Evolutionary conservation across 169 alveolate species (phyloP).

Genomic region (Eimeria sp.): DNA sequence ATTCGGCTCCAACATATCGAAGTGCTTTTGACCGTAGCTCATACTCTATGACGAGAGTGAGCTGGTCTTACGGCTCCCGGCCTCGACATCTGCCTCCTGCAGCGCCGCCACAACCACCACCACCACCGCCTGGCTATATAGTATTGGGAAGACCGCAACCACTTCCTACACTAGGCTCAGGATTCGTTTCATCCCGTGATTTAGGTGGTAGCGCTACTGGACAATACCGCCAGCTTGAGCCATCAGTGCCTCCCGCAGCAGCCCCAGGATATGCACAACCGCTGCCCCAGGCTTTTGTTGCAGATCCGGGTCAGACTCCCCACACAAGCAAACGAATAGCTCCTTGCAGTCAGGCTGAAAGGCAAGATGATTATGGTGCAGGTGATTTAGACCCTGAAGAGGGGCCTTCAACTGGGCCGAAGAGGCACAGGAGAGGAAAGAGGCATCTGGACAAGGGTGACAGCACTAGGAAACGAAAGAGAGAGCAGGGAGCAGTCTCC

Average conservation of each 20-base stretch:
- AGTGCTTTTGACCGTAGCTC: not conserved
- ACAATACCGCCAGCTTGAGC: not conserved
- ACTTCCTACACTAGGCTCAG: not conserved
- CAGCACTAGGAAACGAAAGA: not conserved
- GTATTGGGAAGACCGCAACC: not conserved
- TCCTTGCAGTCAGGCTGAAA: not conserved
- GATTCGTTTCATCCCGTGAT: not conserved
- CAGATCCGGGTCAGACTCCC: not conserved
- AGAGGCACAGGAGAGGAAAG: not conserved
- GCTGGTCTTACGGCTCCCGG: not conserved
- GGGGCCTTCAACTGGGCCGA: conserved; percentile 7
- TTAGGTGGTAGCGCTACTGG: not conserved
- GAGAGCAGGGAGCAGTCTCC: not conserved
- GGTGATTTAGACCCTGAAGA: conserved; percentile 9
- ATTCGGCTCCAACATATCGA: not conserved
- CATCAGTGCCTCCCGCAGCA: not conserved
- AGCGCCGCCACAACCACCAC: not conserved
- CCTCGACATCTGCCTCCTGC: not conserved
- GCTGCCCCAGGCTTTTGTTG: not conserved
- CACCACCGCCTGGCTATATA: not conserved
- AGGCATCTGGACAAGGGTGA: not conserved
- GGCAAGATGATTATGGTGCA: too few species aligned
- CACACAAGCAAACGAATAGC: not conserved
- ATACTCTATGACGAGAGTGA: not conserved
- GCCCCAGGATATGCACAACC: not conserved